A percentile compares a stretch with the other conserved stretches of the same genome.
Evolutionary conservation across 768 basidiomycete genomes (phyloP).

Genomic region (Termitomyces sp.): DNA sequence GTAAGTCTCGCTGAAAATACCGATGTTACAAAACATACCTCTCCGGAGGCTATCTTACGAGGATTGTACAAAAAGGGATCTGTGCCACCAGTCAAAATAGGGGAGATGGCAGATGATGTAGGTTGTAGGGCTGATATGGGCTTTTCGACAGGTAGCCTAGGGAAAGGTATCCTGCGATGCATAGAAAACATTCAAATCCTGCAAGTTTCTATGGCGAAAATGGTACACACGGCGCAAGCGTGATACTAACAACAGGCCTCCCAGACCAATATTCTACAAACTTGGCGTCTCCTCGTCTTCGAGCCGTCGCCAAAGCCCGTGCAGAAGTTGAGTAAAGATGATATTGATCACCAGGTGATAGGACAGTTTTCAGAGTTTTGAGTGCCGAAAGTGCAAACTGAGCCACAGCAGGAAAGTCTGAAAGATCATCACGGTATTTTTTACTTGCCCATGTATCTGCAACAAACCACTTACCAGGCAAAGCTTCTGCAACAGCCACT

Average conservation of each 20-base stretch:
- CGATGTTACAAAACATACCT: slow-evolving; percentile 36
- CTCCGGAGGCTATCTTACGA: slow-evolving; percentile 49
- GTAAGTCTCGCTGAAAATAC: background rate
- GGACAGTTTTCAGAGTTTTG: slow-evolving; percentile 60
- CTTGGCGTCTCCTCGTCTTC: slow-evolving; percentile 69
- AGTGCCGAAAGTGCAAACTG: slow-evolving; percentile 88
- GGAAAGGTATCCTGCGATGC: slow-evolving; percentile 53
- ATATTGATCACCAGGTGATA: slow-evolving; percentile 74
- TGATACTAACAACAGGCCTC: slow-evolving; percentile 71
- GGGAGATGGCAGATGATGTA: slow-evolving; percentile 30
- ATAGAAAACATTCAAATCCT: slow-evolving; percentile 2
- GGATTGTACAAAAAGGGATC: slow-evolving; percentile 95
- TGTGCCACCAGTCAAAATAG: slow-evolving; percentile 51
- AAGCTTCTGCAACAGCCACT: slow-evolving; percentile 82
- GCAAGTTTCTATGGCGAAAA: background rate
- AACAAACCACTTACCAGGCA: slow-evolving; percentile 62
- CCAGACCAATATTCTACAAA: slow-evolving; percentile 85
- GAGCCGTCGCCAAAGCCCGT: slow-evolving; percentile 67
- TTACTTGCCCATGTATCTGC: background rate
- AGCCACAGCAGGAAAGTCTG: slow-evolving; percentile 82
- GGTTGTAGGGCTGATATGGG: slow-evolving; percentile 48
- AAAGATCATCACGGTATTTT: background rate
- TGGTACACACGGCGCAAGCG: slow-evolving; percentile 62
- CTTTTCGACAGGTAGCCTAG: slow-evolving; percentile 71
- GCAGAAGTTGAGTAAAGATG: slow-evolving; percentile 69